phyloP scores from a whole-genome alignment of 2,329 filamentous ascomycete genomes.

The Gnomoniopsis sp. region DNA sequence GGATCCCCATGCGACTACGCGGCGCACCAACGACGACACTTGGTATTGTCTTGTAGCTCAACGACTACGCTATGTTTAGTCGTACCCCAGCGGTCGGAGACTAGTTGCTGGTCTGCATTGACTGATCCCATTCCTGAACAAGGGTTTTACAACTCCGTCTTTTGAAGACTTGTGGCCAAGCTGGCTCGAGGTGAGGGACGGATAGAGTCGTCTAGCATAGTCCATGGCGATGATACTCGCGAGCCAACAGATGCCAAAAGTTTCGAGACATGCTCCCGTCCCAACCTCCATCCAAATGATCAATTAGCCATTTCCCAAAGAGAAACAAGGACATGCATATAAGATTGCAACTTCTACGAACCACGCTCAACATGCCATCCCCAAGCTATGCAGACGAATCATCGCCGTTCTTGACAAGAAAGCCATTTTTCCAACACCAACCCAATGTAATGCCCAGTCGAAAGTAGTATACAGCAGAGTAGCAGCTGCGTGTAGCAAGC shows the following conservation, averaged over 20 bases:
- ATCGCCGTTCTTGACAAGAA: neutral
- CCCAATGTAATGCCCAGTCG: neutral
- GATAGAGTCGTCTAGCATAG: neutral
- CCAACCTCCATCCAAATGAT: no score
- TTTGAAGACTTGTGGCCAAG: neutral
- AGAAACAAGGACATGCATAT: constrained; percentile 10
- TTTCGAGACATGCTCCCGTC: no score
- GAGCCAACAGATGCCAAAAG: neutral
- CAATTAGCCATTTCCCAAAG: neutral
- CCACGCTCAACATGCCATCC: constrained; percentile 1
- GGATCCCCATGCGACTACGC: neutral
- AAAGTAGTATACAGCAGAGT: neutral
- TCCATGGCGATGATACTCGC: constrained; percentile 12
- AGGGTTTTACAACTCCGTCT: neutral
- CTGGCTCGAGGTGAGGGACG: no score
- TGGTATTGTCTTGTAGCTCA: neutral
- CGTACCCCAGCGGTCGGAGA: no score
- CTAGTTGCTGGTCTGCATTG: neutral
- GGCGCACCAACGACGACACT: neutral
- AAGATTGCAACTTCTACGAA: constrained; percentile 13
- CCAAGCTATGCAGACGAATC: constrained; percentile 17
- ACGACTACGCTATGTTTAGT: no score
- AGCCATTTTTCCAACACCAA: constrained; percentile 11
- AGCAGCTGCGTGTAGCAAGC: neutral
- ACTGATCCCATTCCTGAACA: neutral